These are phyloP conservation scores for Trichoderma sp. DNA, from an alignment of 2,329 filamentous ascomycete species.

Conservation along the genomic window DNA sequence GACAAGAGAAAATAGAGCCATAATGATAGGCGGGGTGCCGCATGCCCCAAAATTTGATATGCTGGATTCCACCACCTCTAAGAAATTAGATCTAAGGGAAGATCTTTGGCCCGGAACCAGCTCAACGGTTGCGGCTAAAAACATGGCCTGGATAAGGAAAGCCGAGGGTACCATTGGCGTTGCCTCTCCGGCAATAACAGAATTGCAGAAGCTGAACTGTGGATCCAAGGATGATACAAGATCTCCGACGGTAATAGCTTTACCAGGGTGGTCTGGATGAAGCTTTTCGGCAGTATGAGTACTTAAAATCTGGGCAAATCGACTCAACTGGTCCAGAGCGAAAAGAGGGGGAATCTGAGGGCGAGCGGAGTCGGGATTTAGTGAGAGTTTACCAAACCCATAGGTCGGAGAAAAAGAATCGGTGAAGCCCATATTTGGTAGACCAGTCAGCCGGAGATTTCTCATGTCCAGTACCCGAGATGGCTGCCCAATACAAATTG, in stretches of 20 bases:
- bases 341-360: not conserved
- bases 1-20: slow-evolving; percentile 17
- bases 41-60: slow-evolving; percentile 22
- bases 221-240: slow-evolving; percentile 17
- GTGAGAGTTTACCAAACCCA: slow-evolving; percentile 7
- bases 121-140: slow-evolving; percentile 15
- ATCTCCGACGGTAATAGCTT: slow-evolving; percentile 15
- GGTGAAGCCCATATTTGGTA: not conserved
- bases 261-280: not conserved
- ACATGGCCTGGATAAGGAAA: slow-evolving; percentile 19
- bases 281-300: not conserved
- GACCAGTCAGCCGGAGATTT: not conserved
- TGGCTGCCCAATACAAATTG: slow-evolving; percentile 9
- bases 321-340: slow-evolving; percentile 4
- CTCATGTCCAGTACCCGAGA: not conserved
- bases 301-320: slow-evolving; percentile 22
- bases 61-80: slow-evolving; percentile 21
- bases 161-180: slow-evolving; percentile 13
- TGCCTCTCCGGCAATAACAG: slow-evolving; percentile 16
- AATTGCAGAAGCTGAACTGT: slow-evolving; percentile 24
- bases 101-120: slow-evolving; percentile 20
- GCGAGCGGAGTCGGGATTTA: not conserved
- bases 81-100: slow-evolving; percentile 20
- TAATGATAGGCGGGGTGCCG: slow-evolving; percentile 6
- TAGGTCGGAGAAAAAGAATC: slow-evolving; percentile 15